Base-by-base conservation (phyloP, 2,329 filamentous ascomycete species). In the Cordyceps tenuipes region DNA sequence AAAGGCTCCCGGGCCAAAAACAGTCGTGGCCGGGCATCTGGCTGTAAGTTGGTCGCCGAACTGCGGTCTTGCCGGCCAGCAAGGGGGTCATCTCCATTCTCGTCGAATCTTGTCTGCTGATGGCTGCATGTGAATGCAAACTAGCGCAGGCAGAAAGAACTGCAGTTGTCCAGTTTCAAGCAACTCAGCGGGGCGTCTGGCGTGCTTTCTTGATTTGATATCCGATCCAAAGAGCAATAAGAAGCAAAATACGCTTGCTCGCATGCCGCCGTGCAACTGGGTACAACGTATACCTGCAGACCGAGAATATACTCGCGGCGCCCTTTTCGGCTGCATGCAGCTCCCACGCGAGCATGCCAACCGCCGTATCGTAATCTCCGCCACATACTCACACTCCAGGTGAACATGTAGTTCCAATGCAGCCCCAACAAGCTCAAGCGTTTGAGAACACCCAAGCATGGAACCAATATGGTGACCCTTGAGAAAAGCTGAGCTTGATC, bases 191-290 rank as follows among this genome's bases (percentile, higher is more conserved):
- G 51, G 46, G 39, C 29, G 29, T 26, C 47, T 36, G 52, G 23
- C n/a, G 36, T 21, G 47, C 46, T 39, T 31, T 44, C 48, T 47
- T 17, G 57, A 48, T 59, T 59, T 46, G 49, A 52, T 59, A 59
- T 39, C 48, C 36, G 41, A 52, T 43, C 41, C 34, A 13, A 36
- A 13, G 9, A 36, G 34, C 34, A 13, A 29, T 29, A 29, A 36
- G 5, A 8, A 36, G 34, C 34, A 13, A 36, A 29, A 29, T 6
- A 36, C 34, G 34, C 9, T 36, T 36, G 34, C 34, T 13, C 12
- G 34, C 34, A 13, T 10, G 34, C 34, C 34, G 12, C 34, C 34
- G 34, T 36, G 13, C 34, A 36, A 36, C 34, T 36, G 7, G 12
- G 34, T n/a, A n/a, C 39, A 2, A 43, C 39, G 17, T n/a, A 36